Percentiles rank a stretch among this genome's conserved stretches.
Conservation (phyloP, 1,139 yeast species). For the Candida sp. region DNA sequence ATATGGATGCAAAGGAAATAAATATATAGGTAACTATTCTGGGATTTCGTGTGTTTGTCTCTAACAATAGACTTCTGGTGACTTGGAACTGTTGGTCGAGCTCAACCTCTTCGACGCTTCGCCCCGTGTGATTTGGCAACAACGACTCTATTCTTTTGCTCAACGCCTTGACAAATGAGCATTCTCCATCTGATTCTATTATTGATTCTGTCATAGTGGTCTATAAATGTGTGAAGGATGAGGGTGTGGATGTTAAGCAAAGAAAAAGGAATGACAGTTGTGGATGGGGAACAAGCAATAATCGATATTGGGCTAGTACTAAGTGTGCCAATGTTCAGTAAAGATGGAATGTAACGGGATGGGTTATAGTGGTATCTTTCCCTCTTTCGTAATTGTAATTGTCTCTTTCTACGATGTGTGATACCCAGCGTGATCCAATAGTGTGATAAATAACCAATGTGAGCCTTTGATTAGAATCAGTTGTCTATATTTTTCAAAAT, state of each 20-base stretch:
- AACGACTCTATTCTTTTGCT: slow-evolving; percentile 35
- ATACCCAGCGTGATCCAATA: too few species aligned
- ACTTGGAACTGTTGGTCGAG: slow-evolving; percentile 42
- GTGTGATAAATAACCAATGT: too few species aligned
- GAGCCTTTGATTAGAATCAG: too few species aligned
- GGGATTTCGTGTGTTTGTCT: slow-evolving; percentile 20
- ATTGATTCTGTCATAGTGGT: background rate
- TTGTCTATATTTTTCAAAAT: too few species aligned
- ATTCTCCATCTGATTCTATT: background rate
- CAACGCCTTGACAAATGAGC: slow-evolving; percentile 21
- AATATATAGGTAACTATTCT: slow-evolving; percentile 19
- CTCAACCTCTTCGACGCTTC: slow-evolving; percentile 47
- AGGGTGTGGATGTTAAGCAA: background rate
- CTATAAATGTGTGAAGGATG: background rate
- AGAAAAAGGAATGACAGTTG: background rate
- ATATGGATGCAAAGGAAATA: slow-evolving; percentile 14
- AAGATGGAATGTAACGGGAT: too few species aligned
- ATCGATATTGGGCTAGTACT: background rate
- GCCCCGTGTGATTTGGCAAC: slow-evolving; percentile 45
- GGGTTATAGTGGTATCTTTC: too few species aligned
- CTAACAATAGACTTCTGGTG: slow-evolving; percentile 34
- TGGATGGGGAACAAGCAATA: background rate
- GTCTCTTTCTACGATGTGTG: too few species aligned
- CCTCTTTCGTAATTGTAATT: too few species aligned
- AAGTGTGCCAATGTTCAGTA: too few species aligned